Evolutionary conservation across 2,329 filamentous ascomycete genomes (phyloP).

Genomic region (Orbilia javanica): DNA sequence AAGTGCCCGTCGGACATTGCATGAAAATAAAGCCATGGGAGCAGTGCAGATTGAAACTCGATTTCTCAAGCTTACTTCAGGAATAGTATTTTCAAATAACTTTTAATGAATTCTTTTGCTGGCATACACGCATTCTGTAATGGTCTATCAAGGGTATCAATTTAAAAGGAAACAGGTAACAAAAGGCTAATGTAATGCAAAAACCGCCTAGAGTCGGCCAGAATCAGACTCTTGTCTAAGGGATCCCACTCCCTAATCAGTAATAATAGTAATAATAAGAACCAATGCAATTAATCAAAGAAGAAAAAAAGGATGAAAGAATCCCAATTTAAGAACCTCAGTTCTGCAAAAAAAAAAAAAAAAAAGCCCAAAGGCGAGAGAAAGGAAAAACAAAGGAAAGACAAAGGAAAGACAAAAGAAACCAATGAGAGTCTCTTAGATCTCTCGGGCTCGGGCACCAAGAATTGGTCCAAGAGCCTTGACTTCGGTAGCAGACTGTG

Average conservation of each 20-base stretch:
- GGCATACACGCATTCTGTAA: not conserved
- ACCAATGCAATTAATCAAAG: not conserved
- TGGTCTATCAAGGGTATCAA: slow-evolving; percentile 7
- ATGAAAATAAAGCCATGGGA: not conserved
- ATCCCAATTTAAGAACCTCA: too few species aligned
- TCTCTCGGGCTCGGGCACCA: not conserved
- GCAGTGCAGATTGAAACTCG: slow-evolving; percentile 7
- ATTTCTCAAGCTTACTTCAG: not conserved
- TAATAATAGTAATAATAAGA: not conserved
- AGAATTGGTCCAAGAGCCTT: slow-evolving; percentile 16
- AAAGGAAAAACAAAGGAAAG: slow-evolving; percentile 30
- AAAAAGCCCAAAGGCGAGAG: slow-evolving; percentile 6
- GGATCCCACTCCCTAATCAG: not conserved
- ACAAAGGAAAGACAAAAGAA: slow-evolving; percentile 29
- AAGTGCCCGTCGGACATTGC: not conserved
- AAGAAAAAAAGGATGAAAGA: slow-evolving; percentile 3
- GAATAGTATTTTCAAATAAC: slow-evolving; percentile 17
- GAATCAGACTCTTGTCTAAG: too few species aligned
- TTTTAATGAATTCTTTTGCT: not conserved
- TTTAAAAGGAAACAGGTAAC: not conserved
- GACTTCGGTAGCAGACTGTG: slow-evolving; percentile 3
- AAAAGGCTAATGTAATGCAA: not conserved
- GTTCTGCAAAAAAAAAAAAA: slow-evolving; percentile 2
- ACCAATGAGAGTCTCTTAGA: not conserved
- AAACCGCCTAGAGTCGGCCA: too few species aligned